Conservation (phyloP, 129 eudicot species). For the Flaveria ramosissima region DNA sequence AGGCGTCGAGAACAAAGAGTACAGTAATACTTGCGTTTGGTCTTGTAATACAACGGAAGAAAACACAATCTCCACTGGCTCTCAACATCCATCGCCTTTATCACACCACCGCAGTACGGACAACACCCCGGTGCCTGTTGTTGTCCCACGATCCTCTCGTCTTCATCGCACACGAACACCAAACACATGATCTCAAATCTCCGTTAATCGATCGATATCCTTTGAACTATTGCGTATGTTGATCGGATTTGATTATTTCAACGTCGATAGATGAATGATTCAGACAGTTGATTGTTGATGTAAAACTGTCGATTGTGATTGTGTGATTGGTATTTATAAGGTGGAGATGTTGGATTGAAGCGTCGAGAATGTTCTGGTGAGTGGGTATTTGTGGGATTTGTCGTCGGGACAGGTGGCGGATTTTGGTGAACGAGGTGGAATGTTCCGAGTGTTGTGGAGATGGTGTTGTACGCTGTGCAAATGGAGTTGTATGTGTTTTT, state of each 20-base stretch:
- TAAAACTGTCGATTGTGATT: not conserved
- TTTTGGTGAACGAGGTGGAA: not conserved
- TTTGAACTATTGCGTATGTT: not conserved
- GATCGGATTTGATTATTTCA: not conserved
- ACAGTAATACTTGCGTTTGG: slow-evolving; percentile 69
- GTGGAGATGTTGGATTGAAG: slow-evolving; percentile 17
- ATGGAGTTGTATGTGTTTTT: slow-evolving; percentile 9
- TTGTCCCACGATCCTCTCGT: slow-evolving; percentile 61
- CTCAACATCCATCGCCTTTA: slow-evolving; percentile 73
- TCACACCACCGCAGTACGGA: slow-evolving; percentile 78
- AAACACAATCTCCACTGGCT: slow-evolving; percentile 76
- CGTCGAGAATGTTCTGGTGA: slow-evolving; percentile 29
- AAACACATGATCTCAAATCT: slow-evolving; percentile 39
- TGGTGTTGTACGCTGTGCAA: not conserved
- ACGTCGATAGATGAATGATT: not conserved
- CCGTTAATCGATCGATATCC: not conserved
- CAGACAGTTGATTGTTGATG: no score
- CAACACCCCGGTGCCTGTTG: slow-evolving; percentile 72
- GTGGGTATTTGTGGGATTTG: not conserved
- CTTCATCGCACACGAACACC: slow-evolving; percentile 82
- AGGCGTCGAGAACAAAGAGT: slow-evolving; percentile 64
- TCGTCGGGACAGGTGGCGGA: not conserved
- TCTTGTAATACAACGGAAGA: slow-evolving; percentile 66
- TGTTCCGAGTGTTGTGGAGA: not conserved
- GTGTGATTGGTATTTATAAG: slow-evolving; percentile 18